These are phyloP conservation scores for Wickerhamomyces subpelliculosus DNA, from an alignment of 805 yeast genomes.

Conservation along the genomic window DNA sequence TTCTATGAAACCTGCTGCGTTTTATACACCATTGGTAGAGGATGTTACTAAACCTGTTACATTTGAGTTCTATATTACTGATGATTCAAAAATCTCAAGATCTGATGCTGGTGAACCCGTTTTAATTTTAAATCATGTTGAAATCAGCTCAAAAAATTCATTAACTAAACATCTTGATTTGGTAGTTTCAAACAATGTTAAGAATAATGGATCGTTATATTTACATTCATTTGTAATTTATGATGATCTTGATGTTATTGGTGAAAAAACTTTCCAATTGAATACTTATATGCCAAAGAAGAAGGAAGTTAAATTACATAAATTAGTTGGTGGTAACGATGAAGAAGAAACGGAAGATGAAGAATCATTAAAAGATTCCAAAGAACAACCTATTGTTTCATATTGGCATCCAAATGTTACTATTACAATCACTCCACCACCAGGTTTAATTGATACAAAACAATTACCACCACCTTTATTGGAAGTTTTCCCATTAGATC, in stretches of 20 bases:
- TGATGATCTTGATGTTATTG: constrained; percentile 11
- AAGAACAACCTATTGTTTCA: constrained; percentile 15
- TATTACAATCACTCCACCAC: constrained; percentile 19
- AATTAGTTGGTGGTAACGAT: constrained; percentile 20
- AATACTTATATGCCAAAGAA: constrained; percentile 24
- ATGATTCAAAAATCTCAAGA: constrained; percentile 5
- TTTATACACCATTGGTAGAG: constrained; percentile 14
- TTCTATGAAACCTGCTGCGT: constrained; percentile 13
- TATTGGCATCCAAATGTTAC: constrained; percentile 33
- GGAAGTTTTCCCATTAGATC: constrained; percentile 21
- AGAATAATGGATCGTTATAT: constrained; percentile 26
- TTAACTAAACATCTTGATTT: constrained; percentile 7
- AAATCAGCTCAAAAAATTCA: constrained; percentile 8
- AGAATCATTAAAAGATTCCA: too few relatives aligned
- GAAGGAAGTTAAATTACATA: constrained; percentile 21
- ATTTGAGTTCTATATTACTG: constrained; percentile 18
- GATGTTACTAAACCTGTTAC: constrained; percentile 12
- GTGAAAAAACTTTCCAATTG: constrained; percentile 18
- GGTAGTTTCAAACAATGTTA: constrained; percentile 14
- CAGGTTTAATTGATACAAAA: constrained; percentile 13
- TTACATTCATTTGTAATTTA: constrained; percentile 24
- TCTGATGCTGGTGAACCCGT: constrained; percentile 1
- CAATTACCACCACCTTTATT: constrained; percentile 19
- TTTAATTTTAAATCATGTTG: constrained; percentile 4
- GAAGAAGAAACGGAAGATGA: constrained; percentile 8